A percentile compares a stretch with the other conserved stretches of the same genome.
phyloP scores from a whole-genome alignment of 768 basidiomycete species.

The Agaricus blazei region DNA sequence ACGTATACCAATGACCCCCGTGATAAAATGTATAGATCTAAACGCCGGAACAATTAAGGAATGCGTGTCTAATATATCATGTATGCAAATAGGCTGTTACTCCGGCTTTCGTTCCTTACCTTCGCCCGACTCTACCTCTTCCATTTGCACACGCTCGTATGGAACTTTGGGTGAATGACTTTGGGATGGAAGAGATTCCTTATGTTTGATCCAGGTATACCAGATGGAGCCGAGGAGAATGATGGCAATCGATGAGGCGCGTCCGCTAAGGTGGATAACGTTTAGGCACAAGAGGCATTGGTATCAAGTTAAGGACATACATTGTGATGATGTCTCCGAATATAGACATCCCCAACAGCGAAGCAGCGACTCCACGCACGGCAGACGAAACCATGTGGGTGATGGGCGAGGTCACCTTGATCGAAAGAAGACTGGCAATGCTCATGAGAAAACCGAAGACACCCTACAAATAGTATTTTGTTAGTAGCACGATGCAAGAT shows the following conservation, averaged over 20 bases:
- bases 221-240: constrained; percentile 80
- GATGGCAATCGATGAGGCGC: constrained; percentile 71
- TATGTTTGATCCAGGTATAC: constrained; percentile 87
- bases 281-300: background rate
- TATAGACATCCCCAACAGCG: constrained; percentile 73
- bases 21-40: background rate
- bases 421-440: constrained; percentile 86
- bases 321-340: constrained; percentile 78
- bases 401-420: constrained; percentile 96
- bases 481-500: background rate
- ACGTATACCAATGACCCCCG: background rate
- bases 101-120: constrained; percentile 6
- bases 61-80: background rate
- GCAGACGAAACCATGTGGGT: constrained; percentile 98
- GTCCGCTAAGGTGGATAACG: constrained; percentile 47
- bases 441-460: constrained; percentile 91
- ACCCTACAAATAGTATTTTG: constrained; percentile 43
- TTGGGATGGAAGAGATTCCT: constrained; percentile 46
- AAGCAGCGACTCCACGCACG: constrained; percentile 91
- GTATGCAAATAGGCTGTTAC: background rate
- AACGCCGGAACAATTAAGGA: background rate
- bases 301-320: constrained; percentile 36
- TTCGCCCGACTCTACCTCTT: constrained; percentile 56
- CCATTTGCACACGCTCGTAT: constrained; percentile 62
- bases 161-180: constrained; percentile 17